Evolutionary conservation across 257 asterid genomes (phyloP).

Genomic region (Capsicum rhomboideum): DNA sequence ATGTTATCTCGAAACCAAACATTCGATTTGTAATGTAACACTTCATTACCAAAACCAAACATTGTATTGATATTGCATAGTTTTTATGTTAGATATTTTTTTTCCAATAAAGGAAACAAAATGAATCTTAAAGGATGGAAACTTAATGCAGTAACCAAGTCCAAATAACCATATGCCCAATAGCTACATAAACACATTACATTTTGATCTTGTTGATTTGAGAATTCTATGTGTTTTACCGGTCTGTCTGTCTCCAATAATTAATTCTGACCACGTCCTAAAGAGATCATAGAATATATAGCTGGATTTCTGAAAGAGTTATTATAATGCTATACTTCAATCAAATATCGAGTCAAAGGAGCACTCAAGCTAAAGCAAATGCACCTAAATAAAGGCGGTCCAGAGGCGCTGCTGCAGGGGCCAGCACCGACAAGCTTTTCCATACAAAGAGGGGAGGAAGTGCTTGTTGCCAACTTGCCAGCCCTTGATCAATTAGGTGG

Average conservation of each 20-base stretch:
- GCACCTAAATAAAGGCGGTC: background rate
- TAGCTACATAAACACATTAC: background rate
- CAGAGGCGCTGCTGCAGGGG: background rate
- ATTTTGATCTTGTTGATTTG: background rate
- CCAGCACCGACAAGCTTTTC: background rate
- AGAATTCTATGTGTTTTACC: background rate
- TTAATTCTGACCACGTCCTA: background rate
- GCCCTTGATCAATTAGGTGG: background rate
- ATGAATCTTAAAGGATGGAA: background rate
- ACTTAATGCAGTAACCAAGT: background rate
- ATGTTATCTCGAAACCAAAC: background rate
- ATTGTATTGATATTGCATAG: background rate
- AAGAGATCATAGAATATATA: background rate
- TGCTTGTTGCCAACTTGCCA: background rate
- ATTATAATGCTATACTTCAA: background rate
- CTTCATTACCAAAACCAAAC: background rate
- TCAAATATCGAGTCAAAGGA: background rate
- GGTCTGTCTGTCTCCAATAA: background rate
- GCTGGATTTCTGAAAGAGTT: background rate
- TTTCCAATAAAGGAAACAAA: background rate
- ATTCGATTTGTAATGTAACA: background rate
- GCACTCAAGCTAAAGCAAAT: background rate
- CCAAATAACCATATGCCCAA: background rate
- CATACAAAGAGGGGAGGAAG: background rate
- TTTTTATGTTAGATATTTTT: background rate